Base-by-base conservation (phyloP, 495 filamentous ascomycete species). In the Podospora bellae-mahoneyi region DNA sequence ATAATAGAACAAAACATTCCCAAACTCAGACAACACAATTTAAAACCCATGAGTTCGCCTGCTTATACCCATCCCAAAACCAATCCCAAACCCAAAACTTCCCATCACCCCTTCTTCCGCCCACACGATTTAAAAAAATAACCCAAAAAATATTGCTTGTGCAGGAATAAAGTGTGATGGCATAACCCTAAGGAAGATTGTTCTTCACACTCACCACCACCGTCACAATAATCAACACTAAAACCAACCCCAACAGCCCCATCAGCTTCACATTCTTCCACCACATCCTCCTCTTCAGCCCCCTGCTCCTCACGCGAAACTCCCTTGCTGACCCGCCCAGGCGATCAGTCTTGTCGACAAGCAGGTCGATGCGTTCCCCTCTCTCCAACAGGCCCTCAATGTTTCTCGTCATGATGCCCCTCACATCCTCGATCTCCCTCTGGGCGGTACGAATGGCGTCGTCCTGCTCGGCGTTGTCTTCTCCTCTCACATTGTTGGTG, bases 241-340 rank as follows among this genome's bases (percentile, higher is more conserved):
- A 77, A 56, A 98, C 95, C 60, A 97, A 72, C 2, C 84, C 87
- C 72, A 99, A 78, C 73, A 99, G 77, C 48, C 87, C 88, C 93
- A 98, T 97, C 75, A 93, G 71, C 79, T 96, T 95, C 20, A 94
- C 85, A 81, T 99, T 99, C 89, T 99, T 99, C 94, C 94, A 99
- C 95, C 95, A 99, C 96, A 98, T 98, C 74, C 87, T 83, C 78
- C 95, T 84, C 82, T 94, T 91, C 77, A 99, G 76, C 0, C 92
- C 92, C 28, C 91, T 83, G 74, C 90, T 93, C 69, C 93, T 81
- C n/a, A 97, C 86, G 63, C 93, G 79, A 76, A 97, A 97, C 80
- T 97, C 94, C 75, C 90, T 84, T 67, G 94, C 92, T 76, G 86
- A 92, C 6, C 90, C 91, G 10, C 93, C 93, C 61, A 97, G 76